Evolutionary conservation across 2,329 filamentous ascomycete genomes (phyloP).

Genomic region (Cordyceps javanica): DNA sequence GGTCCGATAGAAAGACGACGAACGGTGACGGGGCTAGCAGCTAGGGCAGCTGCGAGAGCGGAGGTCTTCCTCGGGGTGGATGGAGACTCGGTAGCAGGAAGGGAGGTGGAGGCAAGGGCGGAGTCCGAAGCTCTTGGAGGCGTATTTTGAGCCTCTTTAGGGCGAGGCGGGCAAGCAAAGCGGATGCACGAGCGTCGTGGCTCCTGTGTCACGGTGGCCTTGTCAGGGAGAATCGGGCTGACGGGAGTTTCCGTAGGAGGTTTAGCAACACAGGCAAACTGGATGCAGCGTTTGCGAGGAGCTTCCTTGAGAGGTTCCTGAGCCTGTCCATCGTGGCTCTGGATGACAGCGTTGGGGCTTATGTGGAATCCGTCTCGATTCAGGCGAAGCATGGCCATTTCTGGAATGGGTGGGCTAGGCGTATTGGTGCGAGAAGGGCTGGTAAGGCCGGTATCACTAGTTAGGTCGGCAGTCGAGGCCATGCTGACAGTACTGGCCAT

Average conservation of each 20-base stretch:
- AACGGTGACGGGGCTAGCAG: constrained; percentile 19
- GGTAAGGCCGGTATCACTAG: constrained; percentile 88
- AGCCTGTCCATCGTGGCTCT: constrained; percentile 26
- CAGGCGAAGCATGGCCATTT: constrained; percentile 42
- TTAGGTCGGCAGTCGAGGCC: constrained; percentile 81
- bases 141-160: constrained; percentile 35
- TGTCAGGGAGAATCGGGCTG: constrained; percentile 27
- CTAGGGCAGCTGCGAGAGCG: constrained; percentile 17
- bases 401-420: constrained; percentile 76
- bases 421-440: constrained; percentile 84
- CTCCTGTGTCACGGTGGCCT: constrained; percentile 30
- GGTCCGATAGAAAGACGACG: constrained; percentile 19
- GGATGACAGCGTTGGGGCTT: constrained; percentile 22
- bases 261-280: constrained; percentile 77
- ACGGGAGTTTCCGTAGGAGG: constrained; percentile 29
- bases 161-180: constrained; percentile 63
- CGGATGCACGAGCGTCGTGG: constrained; percentile 61
- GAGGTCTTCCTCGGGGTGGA: constrained; percentile 27
- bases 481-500: constrained; percentile 75
- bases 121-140: constrained; percentile 22
- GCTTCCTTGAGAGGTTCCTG: constrained; percentile 31
- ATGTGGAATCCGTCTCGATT: constrained; percentile 23
- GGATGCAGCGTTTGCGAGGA: constrained; percentile 78
- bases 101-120: background rate
- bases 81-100: background rate